Evolutionary conservation across 1,284 basidiomycete genomes (phyloP), one percentile per base, ranked within the genome.

Genomic region (Apiotrichum montevideense): DNA sequence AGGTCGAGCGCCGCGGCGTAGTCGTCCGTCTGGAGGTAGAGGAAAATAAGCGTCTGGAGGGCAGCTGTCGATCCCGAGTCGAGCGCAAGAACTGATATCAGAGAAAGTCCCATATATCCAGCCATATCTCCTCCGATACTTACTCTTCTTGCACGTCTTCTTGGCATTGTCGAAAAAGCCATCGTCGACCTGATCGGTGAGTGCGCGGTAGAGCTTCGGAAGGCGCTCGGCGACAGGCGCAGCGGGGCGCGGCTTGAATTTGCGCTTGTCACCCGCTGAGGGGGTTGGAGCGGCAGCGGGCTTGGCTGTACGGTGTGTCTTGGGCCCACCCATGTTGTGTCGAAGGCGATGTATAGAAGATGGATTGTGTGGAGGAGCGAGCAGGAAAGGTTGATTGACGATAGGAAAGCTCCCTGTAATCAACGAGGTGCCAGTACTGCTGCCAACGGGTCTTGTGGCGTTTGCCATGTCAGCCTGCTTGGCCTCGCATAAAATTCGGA

Each of bases 81-180:
- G 34, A 90, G 74, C 14, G 80, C 78, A 43, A 91, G 80, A 61
- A 92, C 90, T 92, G 37, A 13, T 39, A 13, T 44, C 13, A 11
- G 14, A 47, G 13, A n/a, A 4, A 3, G 9, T 13, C 15, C 15
- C 34, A 2, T 33, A n/a, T 29, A n/a, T 6, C 32, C 1, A 3
- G 3, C 5, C 56, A 81, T 84, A 63, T 21, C 21, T 21, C 21
- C 21, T 21, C 21, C 21, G 21, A 21, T 21, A 21, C 21, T 21
- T 67, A 88, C 90, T 87, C 79, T 89, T 90, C 77, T 89, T 87
- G 79, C 88, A 91, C 60, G 89, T 91, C 81, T 86, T 89, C 70
- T 90, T 81, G 35, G 88, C 88, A 71, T 87, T 90, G 56, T 79
- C 77, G 70, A 87, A 86, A 75, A 89, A 85, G 3, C 86, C 87